Evolutionary conservation across 2,329 filamentous ascomycete genomes (phyloP).

Genomic region (Lachnellula subtilissima): DNA sequence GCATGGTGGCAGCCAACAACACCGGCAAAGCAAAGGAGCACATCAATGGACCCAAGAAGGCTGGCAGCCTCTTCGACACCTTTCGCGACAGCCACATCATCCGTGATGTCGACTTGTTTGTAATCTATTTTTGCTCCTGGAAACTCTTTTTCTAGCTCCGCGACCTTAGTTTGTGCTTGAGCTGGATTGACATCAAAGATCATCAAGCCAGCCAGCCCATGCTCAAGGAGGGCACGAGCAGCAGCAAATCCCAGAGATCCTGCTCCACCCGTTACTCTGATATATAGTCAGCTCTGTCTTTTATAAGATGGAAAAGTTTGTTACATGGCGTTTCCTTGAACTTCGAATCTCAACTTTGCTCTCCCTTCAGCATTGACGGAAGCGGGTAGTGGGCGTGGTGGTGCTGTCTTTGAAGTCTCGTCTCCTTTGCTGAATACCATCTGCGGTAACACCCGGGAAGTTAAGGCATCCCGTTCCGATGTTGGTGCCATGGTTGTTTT

Average conservation of each 20-base stretch:
- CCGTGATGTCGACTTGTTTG: conserved; percentile 55
- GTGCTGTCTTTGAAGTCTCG: conserved; percentile 37
- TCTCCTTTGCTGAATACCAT: conserved; percentile 45
- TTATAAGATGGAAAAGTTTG: background rate
- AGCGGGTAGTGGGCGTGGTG: conserved; percentile 40
- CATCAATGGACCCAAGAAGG: conserved; percentile 46
- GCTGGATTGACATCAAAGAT: conserved; percentile 53
- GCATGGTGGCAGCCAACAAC: conserved; percentile 60
- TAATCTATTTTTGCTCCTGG: conserved; percentile 47
- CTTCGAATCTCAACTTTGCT: conserved; percentile 44
- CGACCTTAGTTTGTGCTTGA: conserved; percentile 39
- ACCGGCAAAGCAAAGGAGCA: conserved; percentile 58
- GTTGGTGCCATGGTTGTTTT: background rate
- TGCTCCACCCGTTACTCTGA: conserved; percentile 56
- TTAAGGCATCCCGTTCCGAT: conserved; percentile 34
- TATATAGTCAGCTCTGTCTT: background rate
- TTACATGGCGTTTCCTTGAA: conserved; percentile 47
- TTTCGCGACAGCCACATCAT: conserved; percentile 41
- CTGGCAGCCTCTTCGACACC: conserved; percentile 38
- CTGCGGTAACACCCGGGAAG: conserved; percentile 22
- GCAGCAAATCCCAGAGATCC: conserved; percentile 57
- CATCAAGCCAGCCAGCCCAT: conserved; percentile 54
- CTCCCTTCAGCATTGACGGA: conserved; percentile 32
- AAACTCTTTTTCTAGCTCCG: conserved; percentile 47
- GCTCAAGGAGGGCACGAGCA: conserved; percentile 61